Base-by-base conservation (phyloP, 192 early-diverging fungal genomes). In the Haplosporangium gracile region DNA sequence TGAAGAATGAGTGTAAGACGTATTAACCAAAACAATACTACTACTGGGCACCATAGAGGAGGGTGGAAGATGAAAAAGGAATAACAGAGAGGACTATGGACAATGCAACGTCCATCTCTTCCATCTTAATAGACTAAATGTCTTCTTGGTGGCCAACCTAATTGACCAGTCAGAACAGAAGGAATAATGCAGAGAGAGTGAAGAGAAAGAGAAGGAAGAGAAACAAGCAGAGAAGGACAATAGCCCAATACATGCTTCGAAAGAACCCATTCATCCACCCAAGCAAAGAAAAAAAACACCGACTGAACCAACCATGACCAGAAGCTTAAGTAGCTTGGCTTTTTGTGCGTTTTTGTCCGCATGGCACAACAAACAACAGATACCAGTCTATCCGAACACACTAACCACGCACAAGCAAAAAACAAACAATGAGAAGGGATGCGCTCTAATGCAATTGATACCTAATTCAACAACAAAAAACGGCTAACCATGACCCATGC, bases 401-500 rank as follows among this genome's bases (percentile, higher is more conserved):
- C n/a, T 29, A 65, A 34, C n/a, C 29, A 65, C 29, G 26, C 60
- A 65, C 29, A 65, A 65, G n/a, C n/a, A 24, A 18, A 55, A 53
- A 24, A 60, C 8, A 60, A 60, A 29, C 57, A 60, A 10, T 9
- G 57, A 26, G 29, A 65, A 34, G 55, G 29, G 60, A 65, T 15
- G 29, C n/a, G 55, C 24, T 57, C 55, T 57, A 65, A 65, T 65
- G 60, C 60, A 65, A 34, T 65, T 65, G 60, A 32, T 29, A 65
- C 29, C 60, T 32, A 13, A 63, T 63, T 10, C 2, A 63, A 63
- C n/a, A 32, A 65, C 13, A 45, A 65, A 65, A 65, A 65, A 65
- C 60, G 60, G 60, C 60, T 32, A 65, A 32, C 57, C 57, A 60
- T 65, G 60, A 65, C 60, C 60, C 60, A n/a, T 9, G n/a, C 60